Percentiles rank a stretch among this genome's conserved stretches.
phyloP scores from a whole-genome alignment of 1,284 basidiomycete species.

The Moniliophthora roreri region DNA sequence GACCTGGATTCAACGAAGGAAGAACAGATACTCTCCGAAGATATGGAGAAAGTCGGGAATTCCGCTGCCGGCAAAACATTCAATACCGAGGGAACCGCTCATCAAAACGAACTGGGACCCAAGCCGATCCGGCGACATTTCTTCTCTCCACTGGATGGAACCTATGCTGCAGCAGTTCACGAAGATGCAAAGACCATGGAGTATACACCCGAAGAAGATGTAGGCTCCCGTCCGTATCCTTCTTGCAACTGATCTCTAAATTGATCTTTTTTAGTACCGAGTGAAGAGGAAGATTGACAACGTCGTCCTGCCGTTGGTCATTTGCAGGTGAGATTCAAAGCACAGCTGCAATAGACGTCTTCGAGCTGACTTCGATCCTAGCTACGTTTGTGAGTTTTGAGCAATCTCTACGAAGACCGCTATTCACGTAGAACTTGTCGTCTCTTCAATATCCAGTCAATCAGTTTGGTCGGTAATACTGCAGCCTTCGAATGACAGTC shows the following conservation, averaged over 20 bases:
- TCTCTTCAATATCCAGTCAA: constrained; percentile 48
- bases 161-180: constrained; percentile 10
- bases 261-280: constrained; percentile 5
- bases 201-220: constrained; percentile 14
- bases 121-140: constrained; percentile 9
- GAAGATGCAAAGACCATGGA: constrained; percentile 11
- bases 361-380: constrained; percentile 13
- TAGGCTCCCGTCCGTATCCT: neutral
- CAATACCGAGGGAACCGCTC: constrained; percentile 12
- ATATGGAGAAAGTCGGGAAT: constrained; percentile 8
- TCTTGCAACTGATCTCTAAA: neutral
- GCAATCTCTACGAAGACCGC: no score
- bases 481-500: neutral
- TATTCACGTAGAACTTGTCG: no score
- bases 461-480: constrained; percentile 44
- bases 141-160: constrained; percentile 10
- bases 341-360: neutral
- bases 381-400: constrained; percentile 46
- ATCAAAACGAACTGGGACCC: constrained; percentile 9
- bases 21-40: neutral
- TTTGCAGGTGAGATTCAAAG: constrained; percentile 37
- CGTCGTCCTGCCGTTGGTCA: constrained; percentile 44
- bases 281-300: constrained; percentile 49
- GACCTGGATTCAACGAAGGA: no score
- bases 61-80: neutral